Conservation (phyloP, 2,329 filamentous ascomycete genomes). For the Trichoderma polysporum region DNA sequence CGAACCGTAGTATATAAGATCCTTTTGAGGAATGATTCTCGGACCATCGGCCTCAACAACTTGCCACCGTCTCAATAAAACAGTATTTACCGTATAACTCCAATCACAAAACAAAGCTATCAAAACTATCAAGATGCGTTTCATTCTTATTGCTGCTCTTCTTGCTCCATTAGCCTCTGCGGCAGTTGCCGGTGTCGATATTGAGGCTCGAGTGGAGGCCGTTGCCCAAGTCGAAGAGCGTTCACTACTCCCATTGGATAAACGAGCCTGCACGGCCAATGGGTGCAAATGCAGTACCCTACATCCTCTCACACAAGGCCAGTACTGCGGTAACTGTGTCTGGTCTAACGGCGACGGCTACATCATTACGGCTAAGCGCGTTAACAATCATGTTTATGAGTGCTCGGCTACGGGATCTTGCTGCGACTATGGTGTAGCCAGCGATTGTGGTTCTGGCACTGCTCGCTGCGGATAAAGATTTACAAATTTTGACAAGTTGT, state of each 20-base stretch:
- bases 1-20: background rate
- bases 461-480: slow-evolving; percentile 4
- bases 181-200: slow-evolving; percentile 4
- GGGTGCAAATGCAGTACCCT: slow-evolving; percentile 8
- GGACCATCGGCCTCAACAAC: background rate
- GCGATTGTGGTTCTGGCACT: slow-evolving; percentile 13
- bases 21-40: background rate
- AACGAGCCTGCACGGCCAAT: background rate
- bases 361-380: slow-evolving; percentile 8
- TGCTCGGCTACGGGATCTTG: background rate
- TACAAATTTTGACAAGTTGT: background rate
- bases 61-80: background rate
- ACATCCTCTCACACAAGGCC: slow-evolving; percentile 5
- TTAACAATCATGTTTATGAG: slow-evolving; percentile 11
- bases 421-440: background rate
- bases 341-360: slow-evolving; percentile 10
- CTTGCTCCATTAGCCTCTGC: background rate
- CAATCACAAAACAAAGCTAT: background rate
- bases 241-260: background rate
- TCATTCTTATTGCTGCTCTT: slow-evolving; percentile 3
- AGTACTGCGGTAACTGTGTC: slow-evolving; percentile 8
- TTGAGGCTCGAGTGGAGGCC: slow-evolving; percentile 3
- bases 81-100: background rate
- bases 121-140: background rate
- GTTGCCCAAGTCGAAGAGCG: slow-evolving; percentile 1